These are phyloP conservation scores for Teratosphaeria gauchensis DNA, from an alignment of 2,329 filamentous ascomycete species.

Conservation along the genomic window DNA sequence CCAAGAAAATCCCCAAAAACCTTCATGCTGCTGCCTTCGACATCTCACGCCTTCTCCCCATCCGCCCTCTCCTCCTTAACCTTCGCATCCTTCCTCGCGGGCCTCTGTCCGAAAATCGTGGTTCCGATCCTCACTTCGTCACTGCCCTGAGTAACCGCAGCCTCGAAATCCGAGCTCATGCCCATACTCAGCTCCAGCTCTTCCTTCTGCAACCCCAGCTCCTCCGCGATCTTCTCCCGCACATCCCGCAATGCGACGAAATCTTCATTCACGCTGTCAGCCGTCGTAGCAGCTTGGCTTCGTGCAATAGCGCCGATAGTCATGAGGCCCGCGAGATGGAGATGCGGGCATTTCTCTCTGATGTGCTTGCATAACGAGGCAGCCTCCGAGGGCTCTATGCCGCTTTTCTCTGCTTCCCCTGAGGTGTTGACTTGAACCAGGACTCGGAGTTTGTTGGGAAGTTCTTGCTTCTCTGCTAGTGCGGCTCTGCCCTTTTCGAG, in stretches of 20 bases:
- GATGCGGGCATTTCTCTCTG: slow-evolving; percentile 57
- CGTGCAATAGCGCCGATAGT: slow-evolving; percentile 92
- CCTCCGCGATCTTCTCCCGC: slow-evolving; percentile 58
- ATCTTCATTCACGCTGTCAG: slow-evolving; percentile 72
- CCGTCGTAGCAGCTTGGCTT: slow-evolving; percentile 57
- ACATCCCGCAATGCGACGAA: slow-evolving; percentile 61
- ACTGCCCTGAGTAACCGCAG: slow-evolving; percentile 73
- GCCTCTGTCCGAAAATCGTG: slow-evolving; percentile 82
- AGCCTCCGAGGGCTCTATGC: slow-evolving; percentile 57
- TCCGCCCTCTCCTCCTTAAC: slow-evolving; percentile 31
- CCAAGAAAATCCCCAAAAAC: too few relatives aligned
- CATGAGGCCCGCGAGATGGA: slow-evolving; percentile 79
- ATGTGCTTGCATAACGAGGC: slow-evolving; percentile 59
- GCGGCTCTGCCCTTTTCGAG: slow-evolving; percentile 67
- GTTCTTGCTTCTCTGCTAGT: slow-evolving; percentile 34
- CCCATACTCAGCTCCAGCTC: slow-evolving; percentile 89
- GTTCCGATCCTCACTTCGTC: slow-evolving; percentile 85
- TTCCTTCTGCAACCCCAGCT: slow-evolving; percentile 46
- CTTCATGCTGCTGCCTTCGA: too few relatives aligned
- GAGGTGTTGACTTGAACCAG: slow-evolving; percentile 96
- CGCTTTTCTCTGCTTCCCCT: slow-evolving; percentile 76
- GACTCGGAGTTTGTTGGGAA: slow-evolving; percentile 47
- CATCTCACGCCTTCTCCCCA: not conserved
- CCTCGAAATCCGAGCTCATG: slow-evolving; percentile 95
- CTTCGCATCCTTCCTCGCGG: slow-evolving; percentile 68